Evolutionary conservation across 345 rosid genomes (phyloP).

Genomic region (Gynandropsis gynandra): DNA sequence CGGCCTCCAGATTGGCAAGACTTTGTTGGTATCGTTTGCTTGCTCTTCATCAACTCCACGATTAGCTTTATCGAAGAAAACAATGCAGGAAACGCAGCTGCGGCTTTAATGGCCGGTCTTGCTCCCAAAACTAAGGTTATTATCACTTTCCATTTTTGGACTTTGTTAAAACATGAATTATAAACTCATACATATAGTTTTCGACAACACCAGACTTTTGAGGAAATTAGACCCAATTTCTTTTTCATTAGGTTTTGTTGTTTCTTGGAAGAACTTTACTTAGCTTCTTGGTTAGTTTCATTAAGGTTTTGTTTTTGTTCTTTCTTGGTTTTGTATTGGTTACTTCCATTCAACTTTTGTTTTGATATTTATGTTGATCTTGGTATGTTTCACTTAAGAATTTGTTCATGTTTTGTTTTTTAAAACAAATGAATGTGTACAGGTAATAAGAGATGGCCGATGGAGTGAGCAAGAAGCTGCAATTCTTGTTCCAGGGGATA

Average conservation of each 20-base stretch:
- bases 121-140: slow-evolving; percentile 85
- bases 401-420: not conserved
- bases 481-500: slow-evolving; percentile 86
- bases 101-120: slow-evolving; percentile 93
- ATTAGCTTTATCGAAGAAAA: slow-evolving; percentile 89
- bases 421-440: slow-evolving; percentile 1
- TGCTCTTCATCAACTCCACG: slow-evolving; percentile 80
- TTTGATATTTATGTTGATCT: not conserved
- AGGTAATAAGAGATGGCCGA: slow-evolving; percentile 78
- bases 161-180: no score
- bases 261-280: no score
- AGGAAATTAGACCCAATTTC: no score
- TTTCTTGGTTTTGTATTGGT: no score
- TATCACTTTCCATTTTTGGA: no score
- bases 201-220: no score
- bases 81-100: slow-evolving; percentile 93
- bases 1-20: slow-evolving; percentile 96
- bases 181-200: no score
- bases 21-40: slow-evolving; percentile 63
- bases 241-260: not conserved
- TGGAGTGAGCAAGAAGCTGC: slow-evolving; percentile 92
- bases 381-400: not conserved
- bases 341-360: not conserved
- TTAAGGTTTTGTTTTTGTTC: no score
- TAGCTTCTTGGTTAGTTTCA: no score